Evolutionary conservation across 2,329 filamentous ascomycete genomes (phyloP).

Genomic region (Fusarium burgessii): DNA sequence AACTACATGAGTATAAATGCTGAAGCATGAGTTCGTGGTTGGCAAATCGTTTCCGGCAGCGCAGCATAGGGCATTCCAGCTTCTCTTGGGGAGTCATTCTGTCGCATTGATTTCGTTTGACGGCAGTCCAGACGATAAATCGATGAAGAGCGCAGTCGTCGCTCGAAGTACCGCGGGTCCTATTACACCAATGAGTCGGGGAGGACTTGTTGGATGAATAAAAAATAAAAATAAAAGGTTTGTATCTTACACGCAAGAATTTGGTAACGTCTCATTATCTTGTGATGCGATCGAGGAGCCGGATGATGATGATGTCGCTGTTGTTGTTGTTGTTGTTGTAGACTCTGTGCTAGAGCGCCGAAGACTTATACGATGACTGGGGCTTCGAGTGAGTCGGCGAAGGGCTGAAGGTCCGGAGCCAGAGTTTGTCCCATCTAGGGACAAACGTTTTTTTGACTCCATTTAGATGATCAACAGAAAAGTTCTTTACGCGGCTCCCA

Average conservation of each 20-base stretch:
- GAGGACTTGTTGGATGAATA: slow-evolving; percentile 1
- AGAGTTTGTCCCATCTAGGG: slow-evolving; percentile 46
- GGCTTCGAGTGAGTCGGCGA: slow-evolving; percentile 49
- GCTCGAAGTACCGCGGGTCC: slow-evolving; percentile 58
- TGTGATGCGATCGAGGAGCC: slow-evolving; percentile 43
- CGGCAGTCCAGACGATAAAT: slow-evolving; percentile 68
- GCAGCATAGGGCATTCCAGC: slow-evolving; percentile 64
- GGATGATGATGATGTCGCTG: slow-evolving; percentile 26
- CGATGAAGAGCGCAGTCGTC: slow-evolving; percentile 65
- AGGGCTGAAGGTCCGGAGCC: slow-evolving; percentile 49
- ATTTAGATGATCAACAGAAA: slow-evolving; percentile 33
- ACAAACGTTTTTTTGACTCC: slow-evolving; percentile 49
- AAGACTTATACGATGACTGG: slow-evolving; percentile 50
- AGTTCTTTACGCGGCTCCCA: background rate
- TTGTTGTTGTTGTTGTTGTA: slow-evolving; percentile 15
- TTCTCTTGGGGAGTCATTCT: slow-evolving; percentile 62
- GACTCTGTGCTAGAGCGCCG: slow-evolving; percentile 50
- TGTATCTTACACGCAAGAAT: slow-evolving; percentile 52
- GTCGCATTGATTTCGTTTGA: slow-evolving; percentile 64
- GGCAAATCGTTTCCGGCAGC: slow-evolving; percentile 62
- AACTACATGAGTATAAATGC: slow-evolving; percentile 62
- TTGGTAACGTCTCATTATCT: slow-evolving; percentile 42
- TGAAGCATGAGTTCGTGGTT: slow-evolving; percentile 67
- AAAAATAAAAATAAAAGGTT: slow-evolving; percentile 11
- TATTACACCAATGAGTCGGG: slow-evolving; percentile 45